Conservation (phyloP, 371 early-diverging fungal genomes). For the Cokeromyces recurvatus region DNA sequence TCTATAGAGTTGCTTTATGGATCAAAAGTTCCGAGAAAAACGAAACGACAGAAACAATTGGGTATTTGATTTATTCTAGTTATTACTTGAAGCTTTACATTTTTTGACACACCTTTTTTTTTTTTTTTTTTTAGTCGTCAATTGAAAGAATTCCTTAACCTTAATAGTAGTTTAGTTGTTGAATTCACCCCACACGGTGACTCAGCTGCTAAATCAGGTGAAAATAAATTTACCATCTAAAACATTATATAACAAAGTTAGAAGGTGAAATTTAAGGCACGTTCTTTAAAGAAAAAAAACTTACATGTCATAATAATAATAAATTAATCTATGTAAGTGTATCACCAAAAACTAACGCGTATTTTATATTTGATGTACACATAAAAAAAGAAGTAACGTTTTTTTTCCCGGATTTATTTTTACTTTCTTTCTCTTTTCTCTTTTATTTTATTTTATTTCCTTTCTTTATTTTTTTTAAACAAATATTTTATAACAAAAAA, state of each 20-base stretch:
- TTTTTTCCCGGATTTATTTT: not conserved
- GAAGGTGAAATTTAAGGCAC: not conserved
- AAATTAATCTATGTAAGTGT: accelerated
- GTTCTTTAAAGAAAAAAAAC: not conserved
- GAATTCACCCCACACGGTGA: conserved; percentile 33
- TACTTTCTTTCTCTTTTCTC: conserved; percentile 1
- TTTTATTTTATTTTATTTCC: not conserved
- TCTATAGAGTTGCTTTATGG: conserved; percentile 89
- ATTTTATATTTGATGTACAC: too few relatives aligned
- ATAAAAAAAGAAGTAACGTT: too few relatives aligned
- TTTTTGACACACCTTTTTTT: too few relatives aligned
- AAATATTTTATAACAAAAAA: too few relatives aligned
- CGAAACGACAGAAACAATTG: conserved; percentile 54
- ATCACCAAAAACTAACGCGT: too few relatives aligned
- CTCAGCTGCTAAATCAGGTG: conserved; percentile 18
- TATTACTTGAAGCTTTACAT: too few relatives aligned
- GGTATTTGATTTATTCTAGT: too few relatives aligned
- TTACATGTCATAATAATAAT: too few relatives aligned
- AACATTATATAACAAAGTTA: not conserved
- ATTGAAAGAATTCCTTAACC: conserved; percentile 45
- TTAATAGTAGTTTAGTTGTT: conserved; percentile 9
- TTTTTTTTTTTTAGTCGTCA: conserved; percentile 30
- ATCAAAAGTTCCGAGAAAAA: conserved; percentile 67
- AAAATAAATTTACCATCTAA: conserved; percentile 22
- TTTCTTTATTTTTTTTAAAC: not conserved